Conservation (phyloP, 2,329 filamentous ascomycete species). For the Pseudogymnoascus sp. region DNA sequence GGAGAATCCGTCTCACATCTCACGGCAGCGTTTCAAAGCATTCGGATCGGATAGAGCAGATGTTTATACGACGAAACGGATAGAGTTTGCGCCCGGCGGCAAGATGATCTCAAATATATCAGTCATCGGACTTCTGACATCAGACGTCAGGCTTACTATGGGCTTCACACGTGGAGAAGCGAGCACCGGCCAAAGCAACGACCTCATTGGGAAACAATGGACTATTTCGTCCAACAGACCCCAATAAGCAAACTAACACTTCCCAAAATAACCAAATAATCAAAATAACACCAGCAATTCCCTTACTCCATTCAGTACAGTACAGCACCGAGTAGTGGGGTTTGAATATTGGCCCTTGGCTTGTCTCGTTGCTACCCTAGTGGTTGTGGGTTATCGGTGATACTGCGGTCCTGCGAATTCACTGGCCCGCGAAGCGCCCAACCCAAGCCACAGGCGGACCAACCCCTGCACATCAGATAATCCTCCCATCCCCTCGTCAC, state of each 20-base stretch:
- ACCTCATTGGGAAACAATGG: background rate
- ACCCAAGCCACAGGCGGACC: background rate
- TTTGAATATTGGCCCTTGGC: constrained; percentile 1
- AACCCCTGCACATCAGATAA: background rate
- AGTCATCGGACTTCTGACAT: background rate
- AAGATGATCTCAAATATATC: background rate
- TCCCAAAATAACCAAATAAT: background rate
- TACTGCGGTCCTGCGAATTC: background rate
- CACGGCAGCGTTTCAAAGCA: background rate
- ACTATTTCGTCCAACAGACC: background rate
- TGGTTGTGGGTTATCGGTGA: background rate
- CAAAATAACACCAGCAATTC: background rate
- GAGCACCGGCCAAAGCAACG: background rate
- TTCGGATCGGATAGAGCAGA: background rate
- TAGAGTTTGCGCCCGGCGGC: constrained; percentile 3
- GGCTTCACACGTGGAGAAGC: background rate
- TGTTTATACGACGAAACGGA: constrained; percentile 8
- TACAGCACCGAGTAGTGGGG: background rate
- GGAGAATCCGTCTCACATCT: background rate
- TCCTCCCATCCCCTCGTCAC: background rate
- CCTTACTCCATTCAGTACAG: background rate
- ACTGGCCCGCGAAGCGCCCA: constrained; percentile 5
- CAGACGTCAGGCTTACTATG: background rate
- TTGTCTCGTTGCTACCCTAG: background rate
- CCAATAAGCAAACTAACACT: background rate